Percentiles rank a stretch among this genome's conserved stretches.
Evolutionary conservation across 2,329 filamentous ascomycete species (phyloP).

Genomic region (Cordyceps javanica): DNA sequence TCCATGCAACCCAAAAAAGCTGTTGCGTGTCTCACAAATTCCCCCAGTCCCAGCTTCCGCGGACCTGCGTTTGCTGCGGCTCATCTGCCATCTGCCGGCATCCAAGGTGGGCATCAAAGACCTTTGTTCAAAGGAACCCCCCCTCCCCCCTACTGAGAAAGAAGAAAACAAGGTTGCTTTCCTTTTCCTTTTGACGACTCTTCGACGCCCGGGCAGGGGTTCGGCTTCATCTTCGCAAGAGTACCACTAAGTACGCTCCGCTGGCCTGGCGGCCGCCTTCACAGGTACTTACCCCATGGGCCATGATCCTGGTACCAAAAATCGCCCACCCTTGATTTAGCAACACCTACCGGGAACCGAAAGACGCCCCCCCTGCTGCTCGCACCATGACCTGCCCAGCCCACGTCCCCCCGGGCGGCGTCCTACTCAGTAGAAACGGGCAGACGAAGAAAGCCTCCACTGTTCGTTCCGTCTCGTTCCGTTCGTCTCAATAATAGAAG

Average conservation of each 20-base stretch:
- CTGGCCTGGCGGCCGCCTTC: too few relatives aligned
- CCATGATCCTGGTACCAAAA: not conserved
- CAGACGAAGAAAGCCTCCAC: not conserved
- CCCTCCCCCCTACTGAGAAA: too few relatives aligned
- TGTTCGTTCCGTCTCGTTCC: not conserved
- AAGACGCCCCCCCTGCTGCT: not conserved
- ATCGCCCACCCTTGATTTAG: not conserved
- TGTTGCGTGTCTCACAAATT: not conserved
- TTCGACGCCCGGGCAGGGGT: not conserved
- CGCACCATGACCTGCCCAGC: not conserved
- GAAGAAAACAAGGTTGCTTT: not conserved
- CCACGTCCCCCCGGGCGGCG: not conserved
- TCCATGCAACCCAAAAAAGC: not conserved
- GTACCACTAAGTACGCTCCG: not conserved
- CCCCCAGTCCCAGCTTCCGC: not conserved
- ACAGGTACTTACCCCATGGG: too few relatives aligned
- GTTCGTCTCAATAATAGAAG: not conserved
- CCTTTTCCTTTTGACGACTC: not conserved
- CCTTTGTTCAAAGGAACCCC: too few relatives aligned
- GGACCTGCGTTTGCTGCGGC: slow-evolving; percentile 2
- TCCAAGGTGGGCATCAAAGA: not conserved
- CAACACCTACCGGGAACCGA: not conserved
- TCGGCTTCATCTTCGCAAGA: not conserved
- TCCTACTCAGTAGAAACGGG: not conserved
- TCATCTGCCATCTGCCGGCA: not conserved